These are phyloP conservation scores for Gossypium thurberi DNA, from an alignment of 345 rosid genomes.

Conservation along the genomic window DNA sequence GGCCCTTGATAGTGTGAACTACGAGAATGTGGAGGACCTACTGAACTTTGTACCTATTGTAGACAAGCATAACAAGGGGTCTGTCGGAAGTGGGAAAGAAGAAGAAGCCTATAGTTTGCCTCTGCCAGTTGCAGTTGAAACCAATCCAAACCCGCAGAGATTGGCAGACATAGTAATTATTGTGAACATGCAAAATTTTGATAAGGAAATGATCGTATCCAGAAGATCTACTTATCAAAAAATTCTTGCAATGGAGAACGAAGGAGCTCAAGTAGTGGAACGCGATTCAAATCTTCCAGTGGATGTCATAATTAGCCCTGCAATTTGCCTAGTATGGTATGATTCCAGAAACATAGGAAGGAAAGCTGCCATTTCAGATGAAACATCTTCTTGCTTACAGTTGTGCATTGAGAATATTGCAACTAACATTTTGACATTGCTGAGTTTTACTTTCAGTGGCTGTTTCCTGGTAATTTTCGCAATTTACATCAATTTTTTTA, in stretches of 20 bases:
- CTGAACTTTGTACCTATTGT: constrained; percentile 40
- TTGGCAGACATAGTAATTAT: constrained; percentile 35
- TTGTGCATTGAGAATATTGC: constrained; percentile 73
- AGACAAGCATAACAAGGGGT: constrained; percentile 18
- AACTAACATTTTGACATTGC: constrained; percentile 58
- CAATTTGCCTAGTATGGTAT: constrained; percentile 81
- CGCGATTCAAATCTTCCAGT: constrained; percentile 77
- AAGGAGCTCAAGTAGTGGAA: constrained; percentile 78
- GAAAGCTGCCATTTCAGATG: constrained; percentile 43
- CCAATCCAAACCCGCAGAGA: constrained; percentile 29
- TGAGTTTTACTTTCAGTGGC: constrained; percentile 73
- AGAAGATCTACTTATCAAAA: constrained; percentile 79
- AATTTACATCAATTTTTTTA: not conserved
- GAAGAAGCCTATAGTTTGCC: constrained; percentile 33
- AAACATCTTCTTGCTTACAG: constrained; percentile 57
- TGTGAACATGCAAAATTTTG: constrained; percentile 68
- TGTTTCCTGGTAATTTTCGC: constrained; percentile 69
- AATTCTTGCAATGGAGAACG: constrained; percentile 79
- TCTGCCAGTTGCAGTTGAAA: constrained; percentile 27
- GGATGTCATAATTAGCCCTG: constrained; percentile 63
- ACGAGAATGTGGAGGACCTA: constrained; percentile 35
- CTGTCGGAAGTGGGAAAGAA: constrained; percentile 30
- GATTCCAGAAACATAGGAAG: constrained; percentile 48
- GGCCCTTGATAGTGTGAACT: constrained; percentile 17
- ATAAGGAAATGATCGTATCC: constrained; percentile 77